Conservation (phyloP, 2,329 filamentous ascomycete species). For the Alternaria hordeiaustralica region DNA sequence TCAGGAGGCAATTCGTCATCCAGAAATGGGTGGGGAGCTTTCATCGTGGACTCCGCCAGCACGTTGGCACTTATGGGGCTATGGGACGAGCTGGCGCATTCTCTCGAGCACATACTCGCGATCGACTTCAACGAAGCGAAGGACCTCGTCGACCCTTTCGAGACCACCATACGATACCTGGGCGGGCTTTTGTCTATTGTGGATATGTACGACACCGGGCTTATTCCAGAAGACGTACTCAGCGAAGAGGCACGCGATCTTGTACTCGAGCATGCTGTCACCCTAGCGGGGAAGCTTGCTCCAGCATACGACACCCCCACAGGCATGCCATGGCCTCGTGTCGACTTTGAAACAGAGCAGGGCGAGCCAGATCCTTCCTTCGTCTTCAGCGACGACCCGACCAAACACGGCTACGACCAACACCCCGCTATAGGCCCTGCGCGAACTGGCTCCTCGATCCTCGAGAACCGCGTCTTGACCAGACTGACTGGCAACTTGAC, state of each 20-base stretch:
- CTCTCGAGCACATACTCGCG: constrained; percentile 47
- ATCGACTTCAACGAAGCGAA: constrained; percentile 47
- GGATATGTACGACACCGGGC: constrained; percentile 51
- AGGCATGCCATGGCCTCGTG: constrained; percentile 54
- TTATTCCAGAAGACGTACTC: constrained; percentile 46
- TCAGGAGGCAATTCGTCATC: constrained; percentile 44
- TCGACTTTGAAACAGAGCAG: constrained; percentile 49
- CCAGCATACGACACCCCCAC: constrained; percentile 51
- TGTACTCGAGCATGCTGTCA: constrained; percentile 48
- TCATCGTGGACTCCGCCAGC: constrained; percentile 51
- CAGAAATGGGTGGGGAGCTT: constrained; percentile 53
- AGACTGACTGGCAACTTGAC: constrained; percentile 49
- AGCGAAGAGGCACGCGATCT: constrained; percentile 37
- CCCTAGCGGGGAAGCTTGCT: constrained; percentile 46
- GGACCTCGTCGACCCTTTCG: constrained; percentile 51
- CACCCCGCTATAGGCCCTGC: constrained; percentile 51
- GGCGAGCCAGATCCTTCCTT: constrained; percentile 42
- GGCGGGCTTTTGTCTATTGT: constrained; percentile 50
- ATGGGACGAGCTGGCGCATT: constrained; percentile 51
- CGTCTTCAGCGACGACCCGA: constrained; percentile 35
- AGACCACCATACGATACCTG: constrained; percentile 52
- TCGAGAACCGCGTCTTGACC: constrained; percentile 53
- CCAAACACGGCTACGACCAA: constrained; percentile 40
- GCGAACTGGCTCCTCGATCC: constrained; percentile 52
- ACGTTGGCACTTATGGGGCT: constrained; percentile 52